Conservation (phyloP, 345 rosid species). For the Syzygium jambos region DNA sequence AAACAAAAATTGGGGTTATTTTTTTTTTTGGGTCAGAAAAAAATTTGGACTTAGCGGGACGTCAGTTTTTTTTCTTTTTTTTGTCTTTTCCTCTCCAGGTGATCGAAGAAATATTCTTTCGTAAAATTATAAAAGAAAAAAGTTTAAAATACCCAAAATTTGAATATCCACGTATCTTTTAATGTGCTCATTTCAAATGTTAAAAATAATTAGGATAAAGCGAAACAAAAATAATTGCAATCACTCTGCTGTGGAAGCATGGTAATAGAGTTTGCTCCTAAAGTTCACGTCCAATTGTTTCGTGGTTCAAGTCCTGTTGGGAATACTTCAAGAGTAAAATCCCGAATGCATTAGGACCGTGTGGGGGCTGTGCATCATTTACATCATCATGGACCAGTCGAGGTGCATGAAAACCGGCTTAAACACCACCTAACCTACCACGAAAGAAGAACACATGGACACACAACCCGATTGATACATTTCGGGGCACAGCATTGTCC, state of each 20-base stretch:
- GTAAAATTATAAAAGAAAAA: too few species aligned
- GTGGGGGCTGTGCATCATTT: not conserved
- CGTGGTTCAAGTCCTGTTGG: not conserved
- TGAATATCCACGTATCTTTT: not conserved
- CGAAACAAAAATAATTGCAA: not conserved
- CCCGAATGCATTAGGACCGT: rapidly evolving
- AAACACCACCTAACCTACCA: not conserved
- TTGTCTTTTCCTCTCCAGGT: not conserved
- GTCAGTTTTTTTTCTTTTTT: not conserved
- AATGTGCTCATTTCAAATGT: not conserved
- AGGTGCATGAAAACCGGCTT: not conserved
- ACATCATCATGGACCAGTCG: not conserved
- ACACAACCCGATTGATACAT: not conserved
- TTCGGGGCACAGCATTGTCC: not conserved
- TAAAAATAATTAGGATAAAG: not conserved
- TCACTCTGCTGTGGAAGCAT: not conserved
- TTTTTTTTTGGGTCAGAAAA: not conserved
- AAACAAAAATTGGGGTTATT: not conserved
- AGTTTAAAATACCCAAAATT: not conserved
- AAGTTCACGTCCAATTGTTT: not conserved
- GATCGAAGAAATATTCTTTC: not conserved
- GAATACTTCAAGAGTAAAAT: not conserved
- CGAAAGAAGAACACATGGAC: not conserved
- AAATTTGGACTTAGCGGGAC: not conserved
- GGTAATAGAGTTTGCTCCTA: not conserved